A percentile compares a stretch with the other conserved stretches of the same genome.
Evolutionary conservation across 805 yeast species (phyloP).

Genomic region (Blastobotrys muscicola): DNA sequence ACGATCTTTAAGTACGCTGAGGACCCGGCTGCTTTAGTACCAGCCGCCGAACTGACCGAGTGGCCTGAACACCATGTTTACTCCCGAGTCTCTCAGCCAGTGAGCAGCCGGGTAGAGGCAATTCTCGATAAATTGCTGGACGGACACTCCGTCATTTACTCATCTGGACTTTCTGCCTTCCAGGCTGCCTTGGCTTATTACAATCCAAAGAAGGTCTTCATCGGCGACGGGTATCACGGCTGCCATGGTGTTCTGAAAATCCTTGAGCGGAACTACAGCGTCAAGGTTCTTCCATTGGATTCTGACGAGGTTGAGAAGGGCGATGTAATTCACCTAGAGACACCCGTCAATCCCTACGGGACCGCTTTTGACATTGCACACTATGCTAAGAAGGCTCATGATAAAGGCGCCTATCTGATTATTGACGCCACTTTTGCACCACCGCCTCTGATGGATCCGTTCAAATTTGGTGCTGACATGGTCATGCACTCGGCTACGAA

Average conservation of each 20-base stretch:
- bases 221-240: slow-evolving; percentile 83
- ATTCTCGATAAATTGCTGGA: slow-evolving; percentile 51
- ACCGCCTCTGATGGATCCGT: slow-evolving; percentile 78
- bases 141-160: slow-evolving; percentile 59
- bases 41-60: slow-evolving; percentile 28
- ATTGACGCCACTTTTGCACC: slow-evolving; percentile 93
- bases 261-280: slow-evolving; percentile 49
- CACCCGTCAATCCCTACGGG: slow-evolving; percentile 85
- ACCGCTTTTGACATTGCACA: slow-evolving; percentile 49
- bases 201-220: slow-evolving; percentile 65
- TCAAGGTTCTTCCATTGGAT: slow-evolving; percentile 22
- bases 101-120: slow-evolving; percentile 55
- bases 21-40: slow-evolving; percentile 47
- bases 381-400: slow-evolving; percentile 64
- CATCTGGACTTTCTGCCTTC: slow-evolving; percentile 76
- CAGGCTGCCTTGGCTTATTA: slow-evolving; percentile 59
- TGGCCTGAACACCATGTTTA: slow-evolving; percentile 37
- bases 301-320: slow-evolving; percentile 36
- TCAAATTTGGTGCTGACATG: slow-evolving; percentile 74
- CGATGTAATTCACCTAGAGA: slow-evolving; percentile 75
- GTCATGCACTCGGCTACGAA: slow-evolving; percentile 92
- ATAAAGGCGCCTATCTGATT: slow-evolving; percentile 59
- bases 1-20: slow-evolving; percentile 65
- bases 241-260: slow-evolving; percentile 61
- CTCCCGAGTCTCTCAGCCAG: slow-evolving; percentile 71